A percentile compares a stretch with the other conserved stretches of the same genome.
Evolutionary conservation across 305 asterid genomes (phyloP).

Genomic region (Rubia tinctorum): DNA sequence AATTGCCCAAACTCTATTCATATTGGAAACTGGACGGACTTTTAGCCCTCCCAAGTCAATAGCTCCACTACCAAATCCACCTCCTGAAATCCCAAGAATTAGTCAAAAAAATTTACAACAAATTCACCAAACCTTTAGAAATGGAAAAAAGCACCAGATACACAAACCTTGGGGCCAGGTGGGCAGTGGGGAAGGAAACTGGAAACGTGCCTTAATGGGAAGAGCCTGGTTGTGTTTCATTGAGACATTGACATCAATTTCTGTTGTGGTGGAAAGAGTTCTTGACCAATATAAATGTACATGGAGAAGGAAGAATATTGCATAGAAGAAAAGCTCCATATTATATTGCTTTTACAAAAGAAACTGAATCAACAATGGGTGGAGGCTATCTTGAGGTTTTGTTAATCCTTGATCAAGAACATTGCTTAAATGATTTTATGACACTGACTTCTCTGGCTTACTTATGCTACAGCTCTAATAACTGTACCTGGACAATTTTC

Average conservation of each 20-base stretch:
- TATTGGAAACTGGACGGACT: conserved; percentile 46
- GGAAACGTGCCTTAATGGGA: background rate
- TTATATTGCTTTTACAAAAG: background rate
- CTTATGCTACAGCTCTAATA: background rate
- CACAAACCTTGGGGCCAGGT: background rate
- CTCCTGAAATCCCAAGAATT: background rate
- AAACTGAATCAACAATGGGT: background rate
- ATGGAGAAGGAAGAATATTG: background rate
- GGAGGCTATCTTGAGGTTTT: background rate
- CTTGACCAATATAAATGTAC: background rate
- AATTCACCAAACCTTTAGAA: no score
- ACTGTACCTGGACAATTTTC: background rate
- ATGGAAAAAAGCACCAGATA: background rate
- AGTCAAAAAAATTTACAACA: background rate
- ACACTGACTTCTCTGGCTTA: background rate
- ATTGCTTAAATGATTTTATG: background rate
- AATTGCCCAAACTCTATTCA: conserved; percentile 43
- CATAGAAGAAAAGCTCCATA: background rate
- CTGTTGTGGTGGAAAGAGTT: background rate
- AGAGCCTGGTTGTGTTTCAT: background rate
- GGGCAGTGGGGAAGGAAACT: background rate
- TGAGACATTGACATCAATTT: background rate
- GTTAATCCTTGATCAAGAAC: background rate
- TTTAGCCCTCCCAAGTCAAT: conserved; percentile 75
- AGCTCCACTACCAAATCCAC: conserved; percentile 53